Evolutionary conservation across 805 yeast genomes (phyloP).

Genomic region (Ogataea thermomethanolica): DNA sequence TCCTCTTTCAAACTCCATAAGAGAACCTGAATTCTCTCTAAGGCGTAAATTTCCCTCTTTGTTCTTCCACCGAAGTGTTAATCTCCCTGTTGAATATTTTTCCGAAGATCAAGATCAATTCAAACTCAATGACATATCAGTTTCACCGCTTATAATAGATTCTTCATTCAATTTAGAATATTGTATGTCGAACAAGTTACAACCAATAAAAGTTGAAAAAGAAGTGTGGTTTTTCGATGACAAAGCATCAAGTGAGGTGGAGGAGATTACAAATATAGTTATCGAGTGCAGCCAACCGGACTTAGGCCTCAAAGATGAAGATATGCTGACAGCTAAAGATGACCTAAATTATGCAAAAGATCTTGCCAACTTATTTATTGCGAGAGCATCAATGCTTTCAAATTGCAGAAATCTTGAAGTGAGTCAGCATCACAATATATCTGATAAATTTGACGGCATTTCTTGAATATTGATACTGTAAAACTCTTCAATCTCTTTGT

Average conservation of each 20-base stretch:
- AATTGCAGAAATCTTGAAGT: background rate
- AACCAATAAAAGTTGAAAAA: constrained; percentile 7
- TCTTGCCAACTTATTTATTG: constrained; percentile 21
- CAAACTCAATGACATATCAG: constrained; percentile 10
- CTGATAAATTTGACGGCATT: constrained; percentile 64
- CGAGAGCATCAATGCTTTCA: constrained; percentile 1
- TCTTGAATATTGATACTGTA: constrained; percentile 88
- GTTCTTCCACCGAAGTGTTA: background rate
- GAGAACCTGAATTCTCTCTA: no score
- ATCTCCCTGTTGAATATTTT: background rate
- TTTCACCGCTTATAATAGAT: background rate
- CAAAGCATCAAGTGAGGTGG: constrained; percentile 5
- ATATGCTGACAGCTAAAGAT: constrained; percentile 22
- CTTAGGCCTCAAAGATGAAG: constrained; percentile 19
- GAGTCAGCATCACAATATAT: constrained; percentile 16
- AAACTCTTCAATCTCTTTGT: constrained; percentile 85
- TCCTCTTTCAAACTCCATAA: no score
- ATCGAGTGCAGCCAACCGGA: constrained; percentile 24
- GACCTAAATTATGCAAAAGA: constrained; percentile 22
- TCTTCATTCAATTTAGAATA: constrained; percentile 7
- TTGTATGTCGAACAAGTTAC: constrained; percentile 16
- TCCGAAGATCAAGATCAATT: constrained; percentile 1
- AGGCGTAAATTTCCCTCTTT: no score
- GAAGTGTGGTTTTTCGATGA: constrained; percentile 19
- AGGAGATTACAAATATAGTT: constrained; percentile 8